These are phyloP conservation scores for Beta macrorhiza DNA, from an alignment of 179 eudicot species.

Conservation along the genomic window DNA sequence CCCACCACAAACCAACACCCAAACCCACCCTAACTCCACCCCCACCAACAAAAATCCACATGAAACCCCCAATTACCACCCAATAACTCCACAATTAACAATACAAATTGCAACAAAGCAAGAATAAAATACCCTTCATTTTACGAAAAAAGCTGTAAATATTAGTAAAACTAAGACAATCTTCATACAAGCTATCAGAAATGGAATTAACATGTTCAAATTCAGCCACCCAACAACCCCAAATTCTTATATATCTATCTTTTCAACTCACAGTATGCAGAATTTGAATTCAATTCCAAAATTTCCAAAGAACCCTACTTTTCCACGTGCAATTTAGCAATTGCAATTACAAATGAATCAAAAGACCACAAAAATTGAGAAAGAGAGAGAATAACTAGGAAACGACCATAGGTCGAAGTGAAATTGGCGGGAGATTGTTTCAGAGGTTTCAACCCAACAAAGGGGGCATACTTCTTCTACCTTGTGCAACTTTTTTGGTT, in stretches of 20 bases:
- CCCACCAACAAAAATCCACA: too few relatives aligned
- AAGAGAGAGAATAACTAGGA: conserved; percentile 42
- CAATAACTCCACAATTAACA: background rate
- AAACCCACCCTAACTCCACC: too few relatives aligned
- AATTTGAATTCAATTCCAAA: too few relatives aligned
- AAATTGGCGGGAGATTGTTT: conserved; percentile 56
- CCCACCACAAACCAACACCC: too few relatives aligned
- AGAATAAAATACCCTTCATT: background rate
- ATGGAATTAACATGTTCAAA: background rate
- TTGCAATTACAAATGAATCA: background rate
- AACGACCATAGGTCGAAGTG: conserved; percentile 57
- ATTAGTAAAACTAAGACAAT: too few relatives aligned
- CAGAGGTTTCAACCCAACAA: conserved; percentile 72
- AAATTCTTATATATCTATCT: background rate
- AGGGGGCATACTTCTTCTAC: conserved; percentile 38
- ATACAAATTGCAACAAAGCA: background rate
- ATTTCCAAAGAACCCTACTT: too few relatives aligned
- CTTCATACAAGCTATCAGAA: background rate
- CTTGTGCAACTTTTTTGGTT: conserved; percentile 13
- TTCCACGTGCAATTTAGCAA: too few relatives aligned
- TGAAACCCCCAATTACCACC: too few relatives aligned
- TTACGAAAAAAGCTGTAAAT: too few relatives aligned
- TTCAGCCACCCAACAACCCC: background rate
- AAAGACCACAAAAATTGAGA: background rate
- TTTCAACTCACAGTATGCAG: too few relatives aligned